Percentiles rank a stretch among this genome's conserved stretches.
phyloP scores from a whole-genome alignment of 2,329 filamentous ascomycete species.

The Aspergillus candidus region DNA sequence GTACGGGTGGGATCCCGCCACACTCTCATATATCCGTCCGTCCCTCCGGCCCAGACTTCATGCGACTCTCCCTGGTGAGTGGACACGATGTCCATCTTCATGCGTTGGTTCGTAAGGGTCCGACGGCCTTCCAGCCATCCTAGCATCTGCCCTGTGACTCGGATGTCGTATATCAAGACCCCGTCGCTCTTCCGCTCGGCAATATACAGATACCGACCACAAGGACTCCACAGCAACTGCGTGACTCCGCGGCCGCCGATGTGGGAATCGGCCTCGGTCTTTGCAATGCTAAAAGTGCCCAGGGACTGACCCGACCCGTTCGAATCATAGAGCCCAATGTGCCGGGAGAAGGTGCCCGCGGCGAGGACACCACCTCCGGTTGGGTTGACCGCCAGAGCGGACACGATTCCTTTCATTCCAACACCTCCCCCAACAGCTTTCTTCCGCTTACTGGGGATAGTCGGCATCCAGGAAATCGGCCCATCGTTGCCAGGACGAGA shows the following conservation, averaged over 20 bases:
- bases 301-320: conserved; percentile 45
- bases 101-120: conserved; percentile 48
- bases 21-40: conserved; percentile 48
- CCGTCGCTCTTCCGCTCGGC: conserved; percentile 52
- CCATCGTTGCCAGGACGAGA: conserved; percentile 40
- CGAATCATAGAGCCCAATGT: conserved; percentile 51
- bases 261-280: conserved; percentile 31
- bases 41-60: conserved; percentile 56
- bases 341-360: conserved; percentile 52
- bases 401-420: conserved; percentile 53
- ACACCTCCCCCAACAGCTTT: conserved; percentile 42
- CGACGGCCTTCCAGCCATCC: conserved; percentile 44
- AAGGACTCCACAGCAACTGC: conserved; percentile 52
- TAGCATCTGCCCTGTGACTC: conserved; percentile 48
- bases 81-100: conserved; percentile 49
- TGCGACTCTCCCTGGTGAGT: conserved; percentile 32
- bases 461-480: conserved; percentile 42
- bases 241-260: conserved; percentile 51
- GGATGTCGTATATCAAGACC: conserved; percentile 54
- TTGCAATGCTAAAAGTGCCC: conserved; percentile 46
- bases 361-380: conserved; percentile 46
- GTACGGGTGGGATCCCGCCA: conserved; percentile 44
- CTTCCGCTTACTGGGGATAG: conserved; percentile 46
- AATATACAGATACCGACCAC: conserved; percentile 54
- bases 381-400: conserved; percentile 44